phyloP scores from a whole-genome alignment of 805 yeast genomes.

The Metschnikowia borealis region DNA sequence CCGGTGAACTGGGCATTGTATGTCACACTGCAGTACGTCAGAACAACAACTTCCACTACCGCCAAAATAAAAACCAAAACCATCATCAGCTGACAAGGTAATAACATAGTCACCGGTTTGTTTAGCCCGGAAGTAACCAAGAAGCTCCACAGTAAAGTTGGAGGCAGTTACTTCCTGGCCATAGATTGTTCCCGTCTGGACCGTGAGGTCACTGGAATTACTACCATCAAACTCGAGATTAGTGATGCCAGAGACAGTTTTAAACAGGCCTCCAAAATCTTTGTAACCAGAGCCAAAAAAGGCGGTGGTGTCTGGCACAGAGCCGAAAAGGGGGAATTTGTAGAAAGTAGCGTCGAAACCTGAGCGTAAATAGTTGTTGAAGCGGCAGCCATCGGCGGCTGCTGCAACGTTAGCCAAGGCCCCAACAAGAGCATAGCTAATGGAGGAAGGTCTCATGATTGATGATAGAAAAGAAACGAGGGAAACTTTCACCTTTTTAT shows the following conservation, averaged over 20 bases:
- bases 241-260: neutral
- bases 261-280: neutral
- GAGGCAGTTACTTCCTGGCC: neutral
- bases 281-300: neutral
- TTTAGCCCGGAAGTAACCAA: neutral
- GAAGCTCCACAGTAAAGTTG: neutral
- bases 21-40: neutral
- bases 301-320: neutral
- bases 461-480: neutral
- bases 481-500: too few relatives aligned
- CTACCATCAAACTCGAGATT: neutral
- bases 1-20: too few relatives aligned
- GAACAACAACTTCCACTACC: neutral
- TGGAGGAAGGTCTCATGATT: neutral
- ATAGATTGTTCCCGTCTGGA: neutral
- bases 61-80: neutral
- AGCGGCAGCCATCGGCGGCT: neutral
- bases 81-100: neutral
- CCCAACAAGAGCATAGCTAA: neutral
- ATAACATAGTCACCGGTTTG: neutral
- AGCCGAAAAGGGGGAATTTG: neutral
- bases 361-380: neutral
- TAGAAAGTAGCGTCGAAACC: neutral
- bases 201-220: neutral
- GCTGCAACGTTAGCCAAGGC: neutral